Base-by-base conservation (phyloP, 768 basidiomycete species). In the Mycena maculata region DNA sequence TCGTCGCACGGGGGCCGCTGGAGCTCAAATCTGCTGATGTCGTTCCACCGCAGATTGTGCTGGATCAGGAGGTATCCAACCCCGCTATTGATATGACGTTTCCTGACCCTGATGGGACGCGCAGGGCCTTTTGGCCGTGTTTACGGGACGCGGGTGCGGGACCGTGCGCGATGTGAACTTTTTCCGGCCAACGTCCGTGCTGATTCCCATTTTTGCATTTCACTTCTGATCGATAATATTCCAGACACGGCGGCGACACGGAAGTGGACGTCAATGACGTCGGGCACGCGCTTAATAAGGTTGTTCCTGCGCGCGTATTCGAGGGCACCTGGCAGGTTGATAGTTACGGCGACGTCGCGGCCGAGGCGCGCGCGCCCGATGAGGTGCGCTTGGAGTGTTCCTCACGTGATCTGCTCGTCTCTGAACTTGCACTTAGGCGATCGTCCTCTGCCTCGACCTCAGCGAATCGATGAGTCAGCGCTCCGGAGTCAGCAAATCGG, bases 231-330 rank as follows among this genome's bases (percentile, higher is more conserved):
- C 4, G 36, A 16, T 56, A 5, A 3, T 23, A 10, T 54, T 22
- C 11, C 52, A 75, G 73, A 33, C 65, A 66, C 33, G 72, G 71
- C 0, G 75, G 75, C 9, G 74, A 75, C 54, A 75, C 74, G 4
- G 72, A 66, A 55, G 75, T 76, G 3, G 75, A 76, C 60, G 70
- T 76, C 13, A 76, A 76, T 54, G 75, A 72, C 33, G 75, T 76
- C 30, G 68, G 70, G 18, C 66, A 73, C 33, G 64, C 69, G 8
- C 65, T 76, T 13, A 59, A 76, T 28, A 68, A 57, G 45, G 58
- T 74, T 27, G 72, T 74, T 31, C 53, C 53, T 6, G 36, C 54
- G 22, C 65, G 75, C 42, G 68, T 73, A 52, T 42, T 36, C 3
- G 75, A 76, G 60, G 65, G 71, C 48, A 76, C 75, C 2, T 75